A percentile compares a stretch with the other conserved stretches of the same genome.
These are phyloP conservation scores for Ramalina intermedia DNA, from an alignment of 495 filamentous ascomycete species.

Conservation along the genomic window DNA sequence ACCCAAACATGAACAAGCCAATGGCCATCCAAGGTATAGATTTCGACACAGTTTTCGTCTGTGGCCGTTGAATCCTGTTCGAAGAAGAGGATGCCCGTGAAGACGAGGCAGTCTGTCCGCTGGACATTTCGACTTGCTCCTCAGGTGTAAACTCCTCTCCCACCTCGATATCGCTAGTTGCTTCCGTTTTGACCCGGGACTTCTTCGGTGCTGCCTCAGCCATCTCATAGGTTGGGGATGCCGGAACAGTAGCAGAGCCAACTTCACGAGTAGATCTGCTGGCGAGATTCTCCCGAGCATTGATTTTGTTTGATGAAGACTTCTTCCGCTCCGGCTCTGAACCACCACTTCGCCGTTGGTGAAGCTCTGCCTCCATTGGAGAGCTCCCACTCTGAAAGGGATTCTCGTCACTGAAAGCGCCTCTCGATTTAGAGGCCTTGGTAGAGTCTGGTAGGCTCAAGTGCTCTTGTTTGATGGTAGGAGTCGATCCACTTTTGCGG, in stretches of 20 bases:
- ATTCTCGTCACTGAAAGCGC: constrained; percentile 72
- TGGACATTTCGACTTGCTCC: constrained; percentile 61
- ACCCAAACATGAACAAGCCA: constrained; percentile 50
- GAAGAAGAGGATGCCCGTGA: constrained; percentile 17
- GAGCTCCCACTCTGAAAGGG: constrained; percentile 84
- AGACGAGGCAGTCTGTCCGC: constrained; percentile 37
- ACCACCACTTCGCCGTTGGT: constrained; percentile 15
- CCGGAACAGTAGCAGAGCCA: constrained; percentile 23
- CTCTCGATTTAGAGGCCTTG: too few species aligned
- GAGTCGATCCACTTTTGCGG: constrained; percentile 41
- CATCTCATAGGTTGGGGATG: constrained; percentile 34
- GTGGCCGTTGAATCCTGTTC: constrained; percentile 18
- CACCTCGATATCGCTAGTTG: constrained; percentile 32
- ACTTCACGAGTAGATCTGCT: constrained; percentile 11
- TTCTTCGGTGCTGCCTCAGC: constrained; percentile 20
- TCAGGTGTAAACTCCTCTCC: constrained; percentile 93
- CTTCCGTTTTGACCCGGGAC: constrained; percentile 23
- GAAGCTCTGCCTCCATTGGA: constrained; percentile 26
- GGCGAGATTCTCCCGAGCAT: constrained; percentile 16
- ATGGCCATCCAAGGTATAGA: constrained; percentile 52
- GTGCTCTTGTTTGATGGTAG: constrained; percentile 24
- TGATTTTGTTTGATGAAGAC: constrained; percentile 30
- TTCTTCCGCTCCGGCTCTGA: constrained; percentile 33
- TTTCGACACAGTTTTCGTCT: constrained; percentile 23
- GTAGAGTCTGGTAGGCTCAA: constrained; percentile 30